These are phyloP conservation scores for Chenopodium suecicum DNA, from an alignment of 148 eudicot genomes.

Conservation along the genomic window DNA sequence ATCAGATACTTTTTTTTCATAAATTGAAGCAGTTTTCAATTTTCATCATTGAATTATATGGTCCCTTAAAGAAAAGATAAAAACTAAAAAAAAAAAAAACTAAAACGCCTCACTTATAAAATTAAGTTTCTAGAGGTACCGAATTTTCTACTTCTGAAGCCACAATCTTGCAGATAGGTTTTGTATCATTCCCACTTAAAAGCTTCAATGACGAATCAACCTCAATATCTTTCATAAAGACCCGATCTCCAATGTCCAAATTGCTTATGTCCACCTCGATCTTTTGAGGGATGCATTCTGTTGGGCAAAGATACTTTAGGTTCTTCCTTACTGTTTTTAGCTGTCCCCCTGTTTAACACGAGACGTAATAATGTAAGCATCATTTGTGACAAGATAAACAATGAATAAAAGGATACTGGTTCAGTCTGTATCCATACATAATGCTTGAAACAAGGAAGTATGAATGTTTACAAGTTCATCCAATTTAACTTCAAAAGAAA, in stretches of 20 bases:
- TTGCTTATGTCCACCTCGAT: constrained; percentile 88
- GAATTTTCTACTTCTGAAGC: constrained; percentile 31
- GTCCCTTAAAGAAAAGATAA: neutral
- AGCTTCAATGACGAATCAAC: constrained; percentile 75
- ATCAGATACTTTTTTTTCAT: neutral
- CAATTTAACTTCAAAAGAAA: no score
- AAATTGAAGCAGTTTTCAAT: neutral
- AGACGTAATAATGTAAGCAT: constrained; percentile 2
- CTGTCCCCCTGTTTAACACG: constrained; percentile 59
- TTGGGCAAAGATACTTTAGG: constrained; percentile 75
- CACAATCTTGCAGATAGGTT: constrained; percentile 70
- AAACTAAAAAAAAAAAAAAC: neutral
- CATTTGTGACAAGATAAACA: constrained; percentile 6
- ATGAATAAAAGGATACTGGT: neutral
- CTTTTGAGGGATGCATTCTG: constrained; percentile 74
- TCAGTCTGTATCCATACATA: neutral
- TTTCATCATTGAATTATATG: neutral
- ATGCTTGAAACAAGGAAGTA: neutral
- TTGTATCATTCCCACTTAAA: constrained; percentile 52
- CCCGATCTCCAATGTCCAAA: constrained; percentile 69
- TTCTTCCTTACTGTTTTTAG: constrained; percentile 52
- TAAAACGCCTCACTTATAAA: neutral
- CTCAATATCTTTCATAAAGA: constrained; percentile 53
- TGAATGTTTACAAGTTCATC: neutral
- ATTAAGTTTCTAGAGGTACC: constrained; percentile 20